These are phyloP conservation scores for Tricholoma hemisulphureum DNA, from an alignment of 768 basidiomycete genomes.

Conservation along the genomic window DNA sequence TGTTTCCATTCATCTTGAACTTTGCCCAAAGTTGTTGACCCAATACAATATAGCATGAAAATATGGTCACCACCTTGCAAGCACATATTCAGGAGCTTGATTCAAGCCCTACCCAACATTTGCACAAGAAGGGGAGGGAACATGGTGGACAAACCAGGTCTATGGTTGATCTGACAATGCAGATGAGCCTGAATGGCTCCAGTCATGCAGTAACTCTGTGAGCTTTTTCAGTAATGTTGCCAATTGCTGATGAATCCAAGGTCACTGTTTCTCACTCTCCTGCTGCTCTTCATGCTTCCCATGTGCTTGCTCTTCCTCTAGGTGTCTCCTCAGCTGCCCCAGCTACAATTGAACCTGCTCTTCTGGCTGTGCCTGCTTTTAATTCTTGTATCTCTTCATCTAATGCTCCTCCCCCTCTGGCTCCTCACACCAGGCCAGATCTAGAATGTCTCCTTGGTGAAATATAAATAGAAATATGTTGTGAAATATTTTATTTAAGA, in stretches of 20 bases:
- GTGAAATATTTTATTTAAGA: no score
- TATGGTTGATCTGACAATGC: conserved; percentile 40
- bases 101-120: conserved; percentile 41
- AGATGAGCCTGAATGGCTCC: conserved; percentile 32
- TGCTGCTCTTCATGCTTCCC: neutral
- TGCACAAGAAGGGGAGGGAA: conserved; percentile 37
- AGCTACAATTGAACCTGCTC: neutral
- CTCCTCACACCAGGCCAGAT: no score
- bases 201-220: conserved; percentile 7
- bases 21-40: neutral
- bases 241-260: neutral
- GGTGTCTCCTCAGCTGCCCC: neutral
- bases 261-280: neutral
- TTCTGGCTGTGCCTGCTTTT: neutral
- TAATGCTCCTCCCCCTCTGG: neutral
- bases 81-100: conserved; percentile 47
- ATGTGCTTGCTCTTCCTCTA: neutral
- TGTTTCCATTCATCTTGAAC: neutral
- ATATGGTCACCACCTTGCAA: conserved; percentile 42
- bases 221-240: no score
- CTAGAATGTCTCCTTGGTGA: no score
- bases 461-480: no score
- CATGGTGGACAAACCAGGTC: conserved; percentile 26
- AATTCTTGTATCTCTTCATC: neutral
- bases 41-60: conserved; percentile 45